These are phyloP conservation scores for Musa troglodytarum DNA, from an alignment of 176 grass and related monocot species.

Conservation along the genomic window DNA sequence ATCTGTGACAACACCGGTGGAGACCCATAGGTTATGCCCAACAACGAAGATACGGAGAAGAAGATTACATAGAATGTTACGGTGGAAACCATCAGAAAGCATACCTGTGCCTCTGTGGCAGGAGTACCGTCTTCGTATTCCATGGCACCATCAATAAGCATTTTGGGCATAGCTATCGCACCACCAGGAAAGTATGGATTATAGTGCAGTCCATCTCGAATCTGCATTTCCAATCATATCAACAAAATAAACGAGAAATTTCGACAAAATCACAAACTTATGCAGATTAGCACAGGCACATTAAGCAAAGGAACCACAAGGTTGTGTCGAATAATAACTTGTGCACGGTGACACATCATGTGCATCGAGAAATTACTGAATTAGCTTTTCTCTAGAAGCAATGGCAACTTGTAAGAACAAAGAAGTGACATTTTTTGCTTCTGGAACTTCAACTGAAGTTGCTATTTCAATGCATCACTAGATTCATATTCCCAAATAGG, in stretches of 20 bases:
- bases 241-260: background rate
- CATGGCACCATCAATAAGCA: constrained; percentile 94
- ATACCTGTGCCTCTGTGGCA: constrained; percentile 74
- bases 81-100: background rate
- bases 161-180: constrained; percentile 98
- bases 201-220: constrained; percentile 87
- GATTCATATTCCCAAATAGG: too few species aligned
- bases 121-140: constrained; percentile 65
- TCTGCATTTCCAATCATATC: constrained; percentile 34
- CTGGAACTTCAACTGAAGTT: too few species aligned
- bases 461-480: too few species aligned
- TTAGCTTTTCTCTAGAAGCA: too few species aligned
- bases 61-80: background rate
- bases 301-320: background rate
- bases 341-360: too few species aligned
- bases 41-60: background rate
- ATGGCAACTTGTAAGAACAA: too few species aligned
- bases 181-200: constrained; percentile 96
- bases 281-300: background rate
- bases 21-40: constrained; percentile 1
- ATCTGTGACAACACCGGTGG: constrained; percentile 40
- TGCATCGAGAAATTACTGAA: too few species aligned
- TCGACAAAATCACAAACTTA: background rate
- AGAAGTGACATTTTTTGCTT: too few species aligned
- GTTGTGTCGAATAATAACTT: too few species aligned